Base-by-base conservation (phyloP, 208 protist genomes). In the Acanthamoeba triangularis region DNA sequence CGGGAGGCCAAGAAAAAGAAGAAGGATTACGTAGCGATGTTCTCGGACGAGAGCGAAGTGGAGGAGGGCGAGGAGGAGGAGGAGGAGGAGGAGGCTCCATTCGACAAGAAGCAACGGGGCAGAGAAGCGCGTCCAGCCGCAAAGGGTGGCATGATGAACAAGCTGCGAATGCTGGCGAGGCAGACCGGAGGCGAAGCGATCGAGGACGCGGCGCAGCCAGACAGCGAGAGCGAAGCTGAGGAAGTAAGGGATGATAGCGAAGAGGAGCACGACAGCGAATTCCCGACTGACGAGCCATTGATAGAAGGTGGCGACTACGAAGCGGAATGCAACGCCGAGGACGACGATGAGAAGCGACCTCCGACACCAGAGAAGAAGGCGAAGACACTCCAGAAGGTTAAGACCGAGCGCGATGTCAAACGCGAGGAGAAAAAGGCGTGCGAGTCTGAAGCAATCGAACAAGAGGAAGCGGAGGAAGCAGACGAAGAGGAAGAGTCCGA, bases 61-160 rank as follows among this genome's bases (percentile, higher is more conserved):
- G n/a, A n/a, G n/a, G n/a, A n/a, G n/a, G n/a, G n/a, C n/a, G n/a
- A n/a, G n/a, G n/a, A n/a, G n/a, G n/a, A n/a, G n/a, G 35, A 67
- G 52, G 84, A 93, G 88, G 30, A 93, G 30, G 88, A 18, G 11
- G 44, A n/a, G 37, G 61, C 14, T 20, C 67, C 5, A 44, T 37
- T 5, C 54, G 28, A 44, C 30, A 92, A 52, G 85, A 92, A 72
- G 56, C 10, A 23, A 33, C 35, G 23, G 78, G 25, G 25, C 65
- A 28, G 16, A 52, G 11, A 25, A 74, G 65, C 28, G 65, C 8
- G 6, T 28, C 20, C 16, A 69, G 61, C 10, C 61, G 61, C 18
- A 80, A 87, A 52, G 49, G 33, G 30, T 13, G 49, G 80, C 16
- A 88, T 93, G 88, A 72, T 7, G 88, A 6, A 93, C 10, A 93